A percentile compares a stretch with the other conserved stretches of the same genome.
Conservation (phyloP, 441 rosid genomes). For the Pelargonium hybrid region DNA sequence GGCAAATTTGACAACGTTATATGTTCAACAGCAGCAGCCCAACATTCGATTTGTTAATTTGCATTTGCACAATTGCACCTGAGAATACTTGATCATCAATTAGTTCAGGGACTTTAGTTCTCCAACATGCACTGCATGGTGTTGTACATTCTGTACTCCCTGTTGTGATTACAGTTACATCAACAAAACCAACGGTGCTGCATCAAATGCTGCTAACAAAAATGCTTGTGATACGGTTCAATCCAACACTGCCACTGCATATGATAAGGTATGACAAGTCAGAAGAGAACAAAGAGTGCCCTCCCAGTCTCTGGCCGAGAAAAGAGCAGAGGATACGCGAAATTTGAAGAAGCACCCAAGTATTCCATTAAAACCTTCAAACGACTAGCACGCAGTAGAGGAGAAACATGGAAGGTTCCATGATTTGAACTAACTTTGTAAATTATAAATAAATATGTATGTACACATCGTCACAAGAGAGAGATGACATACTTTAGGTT, state of each 20-base stretch:
- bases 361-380: too few species aligned
- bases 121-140: background rate
- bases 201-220: background rate
- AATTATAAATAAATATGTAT: too few species aligned
- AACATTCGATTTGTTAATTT: background rate
- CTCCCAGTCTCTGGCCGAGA: background rate
- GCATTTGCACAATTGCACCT: conserved; percentile 4
- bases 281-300: background rate
- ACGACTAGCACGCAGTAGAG: too few species aligned
- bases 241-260: background rate
- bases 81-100: background rate
- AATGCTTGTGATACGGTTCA: too few species aligned
- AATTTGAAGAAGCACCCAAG: too few species aligned
- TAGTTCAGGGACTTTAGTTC: background rate
- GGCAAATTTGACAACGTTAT: background rate
- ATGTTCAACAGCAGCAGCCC: background rate
- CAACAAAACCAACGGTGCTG: background rate
- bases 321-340: too few species aligned
- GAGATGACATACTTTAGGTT: conserved; percentile 26
- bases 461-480: background rate
- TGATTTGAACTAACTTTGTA: too few species aligned
- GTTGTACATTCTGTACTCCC: background rate
- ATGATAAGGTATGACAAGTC: background rate
- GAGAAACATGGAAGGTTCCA: too few species aligned
- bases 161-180: background rate